Conservation (phyloP, 495 filamentous ascomycete genomes). For the Umbilicaria muhlenbergii region DNA sequence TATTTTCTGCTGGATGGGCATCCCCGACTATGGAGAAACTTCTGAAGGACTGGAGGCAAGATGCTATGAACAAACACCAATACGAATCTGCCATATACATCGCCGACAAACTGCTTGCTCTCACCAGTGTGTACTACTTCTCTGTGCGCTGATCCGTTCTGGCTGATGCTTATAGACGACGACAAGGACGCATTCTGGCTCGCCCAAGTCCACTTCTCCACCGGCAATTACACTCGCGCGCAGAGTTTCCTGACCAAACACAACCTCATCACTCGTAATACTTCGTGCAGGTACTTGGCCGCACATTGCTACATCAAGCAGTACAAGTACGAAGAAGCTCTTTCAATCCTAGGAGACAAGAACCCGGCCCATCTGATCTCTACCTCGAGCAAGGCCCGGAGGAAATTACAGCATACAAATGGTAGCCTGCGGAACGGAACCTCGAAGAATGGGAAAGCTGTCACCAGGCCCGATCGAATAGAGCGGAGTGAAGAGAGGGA, state of each 20-base stretch:
- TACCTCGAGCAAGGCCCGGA: slow-evolving; percentile 44
- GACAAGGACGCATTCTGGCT: slow-evolving; percentile 88
- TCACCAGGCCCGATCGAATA: slow-evolving; percentile 29
- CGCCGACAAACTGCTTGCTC: slow-evolving; percentile 85
- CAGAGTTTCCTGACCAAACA: slow-evolving; percentile 71
- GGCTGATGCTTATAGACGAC: slow-evolving; percentile 41
- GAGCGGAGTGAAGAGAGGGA: slow-evolving; percentile 50
- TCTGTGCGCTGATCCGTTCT: not conserved
- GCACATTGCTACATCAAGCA: slow-evolving; percentile 90
- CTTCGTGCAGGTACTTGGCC: slow-evolving; percentile 80
- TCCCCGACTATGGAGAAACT: slow-evolving; percentile 62
- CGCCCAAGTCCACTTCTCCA: slow-evolving; percentile 85
- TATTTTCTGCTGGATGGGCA: slow-evolving; percentile 19
- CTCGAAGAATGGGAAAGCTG: slow-evolving; percentile 15
- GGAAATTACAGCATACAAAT: slow-evolving; percentile 38
- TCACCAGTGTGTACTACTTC: slow-evolving; percentile 53
- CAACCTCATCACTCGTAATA: slow-evolving; percentile 63
- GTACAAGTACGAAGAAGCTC: slow-evolving; percentile 72
- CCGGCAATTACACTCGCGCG: slow-evolving; percentile 83
- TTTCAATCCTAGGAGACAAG: slow-evolving; percentile 77
- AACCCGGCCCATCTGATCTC: slow-evolving; percentile 76
- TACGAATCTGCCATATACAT: slow-evolving; percentile 93
- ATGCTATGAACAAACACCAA: slow-evolving; percentile 84
- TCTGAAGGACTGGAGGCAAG: slow-evolving; percentile 80
- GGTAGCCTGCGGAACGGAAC: slow-evolving; percentile 30